Percentiles rank a stretch among this genome's conserved stretches.
These are phyloP conservation scores for Eucalyptus curtisii DNA, from an alignment of 345 rosid species.

Conservation along the genomic window DNA sequence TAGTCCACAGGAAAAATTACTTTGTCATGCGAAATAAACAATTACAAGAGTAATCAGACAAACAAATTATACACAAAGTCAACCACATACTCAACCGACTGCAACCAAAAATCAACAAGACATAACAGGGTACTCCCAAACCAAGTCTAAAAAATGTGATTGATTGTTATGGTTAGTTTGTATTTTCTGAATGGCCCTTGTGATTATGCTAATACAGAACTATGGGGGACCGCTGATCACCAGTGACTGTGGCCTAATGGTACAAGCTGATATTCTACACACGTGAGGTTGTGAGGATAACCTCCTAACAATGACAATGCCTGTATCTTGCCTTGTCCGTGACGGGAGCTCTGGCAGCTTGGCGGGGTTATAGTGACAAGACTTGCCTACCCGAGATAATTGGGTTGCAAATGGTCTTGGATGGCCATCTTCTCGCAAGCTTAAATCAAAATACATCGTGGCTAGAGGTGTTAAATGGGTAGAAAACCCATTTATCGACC, in stretches of 20 bases:
- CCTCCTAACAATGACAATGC: neutral
- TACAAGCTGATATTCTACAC: neutral
- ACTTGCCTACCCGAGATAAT: neutral
- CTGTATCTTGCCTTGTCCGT: neutral
- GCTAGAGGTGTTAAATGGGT: too few relatives aligned
- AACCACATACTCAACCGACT: neutral
- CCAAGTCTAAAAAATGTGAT: neutral
- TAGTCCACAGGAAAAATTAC: neutral
- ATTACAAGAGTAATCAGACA: neutral
- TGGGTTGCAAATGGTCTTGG: neutral
- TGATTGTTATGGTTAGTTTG: neutral
- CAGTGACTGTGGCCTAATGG: neutral
- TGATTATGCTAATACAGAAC: neutral
- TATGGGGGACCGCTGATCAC: neutral
- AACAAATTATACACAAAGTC: neutral
- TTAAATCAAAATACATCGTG: neutral
- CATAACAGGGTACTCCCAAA: neutral
- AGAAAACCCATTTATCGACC: too few relatives aligned
- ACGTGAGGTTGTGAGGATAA: neutral
- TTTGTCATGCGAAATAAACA: too few relatives aligned
- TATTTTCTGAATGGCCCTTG: neutral
- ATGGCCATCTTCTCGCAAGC: neutral
- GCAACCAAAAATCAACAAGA: neutral
- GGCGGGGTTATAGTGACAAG: neutral
- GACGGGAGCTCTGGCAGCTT: neutral